Evolutionary conservation across 2,329 filamentous ascomycete species (phyloP).

Genomic region (Aspergillus alliaceus): DNA sequence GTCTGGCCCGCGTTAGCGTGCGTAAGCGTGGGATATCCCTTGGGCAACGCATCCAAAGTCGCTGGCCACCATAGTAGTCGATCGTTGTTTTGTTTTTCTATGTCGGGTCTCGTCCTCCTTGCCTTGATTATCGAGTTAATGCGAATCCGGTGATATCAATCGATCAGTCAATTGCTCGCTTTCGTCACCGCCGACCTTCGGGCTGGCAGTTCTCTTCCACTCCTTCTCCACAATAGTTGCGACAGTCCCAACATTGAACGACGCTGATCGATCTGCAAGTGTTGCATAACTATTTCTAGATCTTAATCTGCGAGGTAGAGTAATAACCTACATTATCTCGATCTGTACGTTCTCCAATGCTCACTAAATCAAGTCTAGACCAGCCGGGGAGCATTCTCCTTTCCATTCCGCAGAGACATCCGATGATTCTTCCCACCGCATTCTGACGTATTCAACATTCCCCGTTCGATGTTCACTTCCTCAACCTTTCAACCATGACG

Average conservation of each 20-base stretch:
- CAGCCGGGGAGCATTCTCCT: background rate
- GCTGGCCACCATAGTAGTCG: background rate
- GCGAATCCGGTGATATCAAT: background rate
- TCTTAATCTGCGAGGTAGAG: background rate
- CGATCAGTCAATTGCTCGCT: no score
- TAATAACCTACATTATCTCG: background rate
- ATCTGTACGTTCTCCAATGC: background rate
- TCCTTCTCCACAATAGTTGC: background rate
- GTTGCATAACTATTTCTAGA: background rate
- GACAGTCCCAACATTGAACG: background rate
- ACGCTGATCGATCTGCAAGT: background rate
- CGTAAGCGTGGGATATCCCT: constrained; percentile 18
- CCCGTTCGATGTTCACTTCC: constrained; percentile 23
- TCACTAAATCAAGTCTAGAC: background rate
- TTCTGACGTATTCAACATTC: constrained; percentile 6
- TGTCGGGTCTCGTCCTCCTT: background rate
- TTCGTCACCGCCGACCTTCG: background rate
- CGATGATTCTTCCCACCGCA: constrained; percentile 2
- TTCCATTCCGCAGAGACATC: constrained; percentile 3
- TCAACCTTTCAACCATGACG: constrained; percentile 26
- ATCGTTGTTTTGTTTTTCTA: constrained; percentile 9
- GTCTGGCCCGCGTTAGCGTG: constrained; percentile 13
- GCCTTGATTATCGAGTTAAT: background rate
- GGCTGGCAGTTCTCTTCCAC: background rate
- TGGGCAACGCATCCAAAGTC: constrained; percentile 20